Base-by-base conservation (phyloP, 140 eudicot genomes). In the Anethum foeniculum region DNA sequence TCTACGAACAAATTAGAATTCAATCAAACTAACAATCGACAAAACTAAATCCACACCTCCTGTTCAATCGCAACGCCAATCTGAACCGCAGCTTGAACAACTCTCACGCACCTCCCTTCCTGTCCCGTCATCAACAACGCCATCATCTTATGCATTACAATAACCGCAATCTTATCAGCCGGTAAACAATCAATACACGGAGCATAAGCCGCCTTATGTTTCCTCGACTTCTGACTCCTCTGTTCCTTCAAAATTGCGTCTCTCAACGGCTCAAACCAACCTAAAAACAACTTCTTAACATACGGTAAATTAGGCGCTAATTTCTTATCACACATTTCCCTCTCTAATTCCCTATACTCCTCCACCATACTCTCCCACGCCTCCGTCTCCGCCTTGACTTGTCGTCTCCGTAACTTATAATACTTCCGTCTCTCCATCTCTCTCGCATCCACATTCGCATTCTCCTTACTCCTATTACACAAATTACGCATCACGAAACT, bases 101-200 rank as follows among this genome's bases (percentile, higher is more conserved):
- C 93, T 11, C 91, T 76, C 41, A 91, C 98, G 74, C 82, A 83
- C 77, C 92, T 80, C 48, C 86, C 84, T 67, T 88, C 94, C 62
- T 87, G 88, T 34, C 92, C 97, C 84, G 85, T 85, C 99, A 95
- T 89, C 88, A 96, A 81, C 86, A 93, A 77, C 48, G 90, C 96
- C 99, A 96, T 93, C 84, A 93, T 86, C 85, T 91, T 96, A 84
- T 96, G 97, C 99, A 96, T 93, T n/a, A 90, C 96, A 77, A 96
- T 96, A 34, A 96, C 88, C 1, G 99, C 99, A 92, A 96, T 93
- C 76, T 91, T 93, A 74, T 96, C 99, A 19, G 99, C 93, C 0
- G 99, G 96, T 88, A 96, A 85, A 27, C 87, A 83, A 69, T 83
- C 93, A 44, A 91, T 84, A 75, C 84, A 80, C 64, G 91, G 94